Evolutionary conservation across 2,329 filamentous ascomycete genomes (phyloP).

Genomic region (Fusarium buharicum): DNA sequence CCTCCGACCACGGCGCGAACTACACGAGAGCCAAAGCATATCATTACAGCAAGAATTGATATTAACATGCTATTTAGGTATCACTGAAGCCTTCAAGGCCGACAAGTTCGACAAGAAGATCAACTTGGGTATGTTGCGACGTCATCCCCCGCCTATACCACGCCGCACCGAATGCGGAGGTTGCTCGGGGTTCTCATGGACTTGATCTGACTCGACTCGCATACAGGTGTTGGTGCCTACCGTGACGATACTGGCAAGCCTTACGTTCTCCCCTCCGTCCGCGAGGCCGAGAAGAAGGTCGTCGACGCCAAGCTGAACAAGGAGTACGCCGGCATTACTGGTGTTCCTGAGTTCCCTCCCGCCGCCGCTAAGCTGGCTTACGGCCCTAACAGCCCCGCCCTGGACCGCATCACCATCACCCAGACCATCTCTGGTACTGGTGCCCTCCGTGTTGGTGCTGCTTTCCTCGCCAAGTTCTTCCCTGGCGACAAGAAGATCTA

Average conservation of each 20-base stretch:
- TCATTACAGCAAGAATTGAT: slow-evolving; percentile 15
- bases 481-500: slow-evolving; percentile 94
- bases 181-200: slow-evolving; percentile 23
- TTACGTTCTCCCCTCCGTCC: slow-evolving; percentile 94
- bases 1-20: slow-evolving; percentile 10
- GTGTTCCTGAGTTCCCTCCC: slow-evolving; percentile 92
- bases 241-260: slow-evolving; percentile 98
- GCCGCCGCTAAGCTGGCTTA: slow-evolving; percentile 93
- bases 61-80: slow-evolving; percentile 63
- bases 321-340: slow-evolving; percentile 98
- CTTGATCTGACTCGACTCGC: slow-evolving; percentile 35
- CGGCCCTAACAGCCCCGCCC: slow-evolving; percentile 78
- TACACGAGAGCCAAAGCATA: slow-evolving; percentile 24
- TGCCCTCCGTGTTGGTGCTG: slow-evolving; percentile 91
- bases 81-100: slow-evolving; percentile 99
- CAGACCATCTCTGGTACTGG: slow-evolving; percentile 99
- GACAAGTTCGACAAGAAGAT: slow-evolving; percentile 95
- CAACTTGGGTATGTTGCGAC: slow-evolving; percentile 78
- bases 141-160: slow-evolving; percentile 10
- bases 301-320: slow-evolving; percentile 85
- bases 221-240: slow-evolving; percentile 90
- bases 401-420: slow-evolving; percentile 87
- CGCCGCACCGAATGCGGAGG: slow-evolving; percentile 15
- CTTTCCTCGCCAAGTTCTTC: slow-evolving; percentile 92
- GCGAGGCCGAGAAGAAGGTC: slow-evolving; percentile 87